Evolutionary conservation across 192 early-diverging fungal species (phyloP), one percentile per base, ranked within the genome.

Genomic region (Linnemannia zychae): DNA sequence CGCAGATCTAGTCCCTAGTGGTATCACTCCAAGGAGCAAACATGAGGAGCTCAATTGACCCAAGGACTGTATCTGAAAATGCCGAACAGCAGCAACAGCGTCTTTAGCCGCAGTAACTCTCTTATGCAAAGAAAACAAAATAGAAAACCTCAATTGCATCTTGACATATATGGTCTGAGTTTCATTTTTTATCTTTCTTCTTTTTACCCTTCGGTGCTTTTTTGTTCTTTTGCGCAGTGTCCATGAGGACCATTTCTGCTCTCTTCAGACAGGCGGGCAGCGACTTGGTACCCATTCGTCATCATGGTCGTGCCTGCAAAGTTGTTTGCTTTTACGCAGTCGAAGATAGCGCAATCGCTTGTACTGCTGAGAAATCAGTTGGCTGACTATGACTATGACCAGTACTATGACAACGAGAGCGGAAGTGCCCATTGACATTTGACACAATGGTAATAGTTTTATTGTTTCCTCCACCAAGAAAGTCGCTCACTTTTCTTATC

Each of bases 301-400:
- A 63, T 63, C 52, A 0, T 31, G 1, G 0, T 2, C 24, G 9
- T 44, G 57, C 57, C 57, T 60, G 57, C 57, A 31, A 60, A 60
- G 53, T 60, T 60, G 53, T 60, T 60, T 60, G 52, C 6, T 2
- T 1, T 24, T 60, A 60, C 57, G 57, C 57, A 63, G 57, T 63
- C 57, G 57, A 63, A 63, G 57, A 63, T 63, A 63, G 28, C 24
- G 57, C 57, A 63, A 63, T 63, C 57, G 57, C 57, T 31, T 24
- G 28, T 31, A 18, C 67, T 40, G 36, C 38, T 69, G 67, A 36
- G 38, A 69, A 69, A 69, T 38, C 18, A n/a, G 40, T 44, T 44
- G 40, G 40, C 9, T 6, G 9, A 9, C 9, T 44, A 44, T 6
- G 40, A 44, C 3, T 44, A 44, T 3, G 9, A 44, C 9, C 40